Conservation (phyloP, 2,329 filamentous ascomycete genomes). For the Claviceps sp. region DNA sequence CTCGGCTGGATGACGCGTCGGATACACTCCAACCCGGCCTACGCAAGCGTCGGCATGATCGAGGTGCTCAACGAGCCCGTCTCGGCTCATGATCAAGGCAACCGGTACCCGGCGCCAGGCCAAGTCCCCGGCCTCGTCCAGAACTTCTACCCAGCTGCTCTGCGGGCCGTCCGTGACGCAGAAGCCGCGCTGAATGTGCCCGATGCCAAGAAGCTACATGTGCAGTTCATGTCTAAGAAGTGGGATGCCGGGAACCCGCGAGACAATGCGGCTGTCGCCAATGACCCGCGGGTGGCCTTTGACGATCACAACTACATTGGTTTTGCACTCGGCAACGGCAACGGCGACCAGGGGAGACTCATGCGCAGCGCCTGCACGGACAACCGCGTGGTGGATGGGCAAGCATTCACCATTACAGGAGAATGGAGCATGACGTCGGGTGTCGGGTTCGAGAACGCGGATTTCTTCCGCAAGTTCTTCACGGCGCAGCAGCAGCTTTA, state of each 20-base stretch:
- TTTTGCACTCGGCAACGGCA: slow-evolving; percentile 4
- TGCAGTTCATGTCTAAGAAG: slow-evolving; percentile 32
- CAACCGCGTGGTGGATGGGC: slow-evolving; percentile 25
- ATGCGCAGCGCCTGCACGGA: slow-evolving; percentile 28
- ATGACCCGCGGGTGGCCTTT: slow-evolving; percentile 34
- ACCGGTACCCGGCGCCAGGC: slow-evolving; percentile 13
- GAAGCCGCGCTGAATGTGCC: slow-evolving; percentile 9
- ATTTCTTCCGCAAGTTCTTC: slow-evolving; percentile 44
- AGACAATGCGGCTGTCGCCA: slow-evolving; percentile 5
- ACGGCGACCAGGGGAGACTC: slow-evolving; percentile 9
- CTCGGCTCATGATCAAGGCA: slow-evolving; percentile 9
- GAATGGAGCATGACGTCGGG: slow-evolving; percentile 42
- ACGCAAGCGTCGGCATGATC: slow-evolving; percentile 44
- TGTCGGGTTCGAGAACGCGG: slow-evolving; percentile 27
- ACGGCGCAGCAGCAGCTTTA: slow-evolving; percentile 41
- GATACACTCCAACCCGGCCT: slow-evolving; percentile 34
- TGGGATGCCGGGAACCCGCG: slow-evolving; percentile 35
- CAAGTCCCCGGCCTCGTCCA: slow-evolving; percentile 10
- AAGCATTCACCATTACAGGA: slow-evolving; percentile 32
- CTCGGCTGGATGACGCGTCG: slow-evolving; percentile 40
- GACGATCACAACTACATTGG: slow-evolving; percentile 42
- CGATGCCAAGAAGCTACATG: slow-evolving; percentile 22
- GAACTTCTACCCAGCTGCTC: slow-evolving; percentile 12
- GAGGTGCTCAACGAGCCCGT: slow-evolving; percentile 38
- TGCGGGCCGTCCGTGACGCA: slow-evolving; percentile 13